phyloP scores from a whole-genome alignment of 768 basidiomycete genomes.

The Peribolospora baueri region DNA sequence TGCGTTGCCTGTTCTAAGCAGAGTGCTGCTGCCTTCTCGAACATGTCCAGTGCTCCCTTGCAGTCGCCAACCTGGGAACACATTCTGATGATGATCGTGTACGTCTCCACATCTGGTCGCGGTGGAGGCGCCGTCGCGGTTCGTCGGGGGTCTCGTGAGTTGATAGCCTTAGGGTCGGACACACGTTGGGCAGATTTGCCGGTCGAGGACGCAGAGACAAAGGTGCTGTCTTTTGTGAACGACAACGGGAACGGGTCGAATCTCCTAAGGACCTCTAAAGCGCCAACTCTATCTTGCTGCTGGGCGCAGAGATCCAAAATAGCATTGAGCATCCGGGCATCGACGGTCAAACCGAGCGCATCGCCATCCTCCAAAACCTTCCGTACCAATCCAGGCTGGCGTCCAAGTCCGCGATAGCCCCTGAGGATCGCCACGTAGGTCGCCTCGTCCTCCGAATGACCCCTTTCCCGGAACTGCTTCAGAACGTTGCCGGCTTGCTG shows the following conservation, averaged over 20 bases:
- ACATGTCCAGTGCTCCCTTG: too few species aligned
- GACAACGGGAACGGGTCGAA: neutral
- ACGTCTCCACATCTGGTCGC: too few species aligned
- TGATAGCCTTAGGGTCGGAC: too few species aligned
- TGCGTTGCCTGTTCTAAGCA: too few species aligned
- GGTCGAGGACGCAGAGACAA: neutral
- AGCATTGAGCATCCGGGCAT: constrained; percentile 5
- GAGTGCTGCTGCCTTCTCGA: too few species aligned
- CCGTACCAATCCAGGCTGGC: constrained; percentile 7
- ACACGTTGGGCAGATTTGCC: neutral
- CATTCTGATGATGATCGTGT: too few species aligned
- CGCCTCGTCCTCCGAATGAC: constrained; percentile 1
- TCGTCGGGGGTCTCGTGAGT: too few species aligned
- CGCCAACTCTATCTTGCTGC: neutral
- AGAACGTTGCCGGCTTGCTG: neutral
- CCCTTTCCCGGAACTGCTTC: constrained; percentile 1
- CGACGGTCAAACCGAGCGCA: neutral
- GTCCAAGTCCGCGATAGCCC: constrained; percentile 6
- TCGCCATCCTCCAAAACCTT: neutral
- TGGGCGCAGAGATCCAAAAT: constrained; percentile 4
- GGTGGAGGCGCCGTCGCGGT: too few species aligned
- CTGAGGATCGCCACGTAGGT: constrained; percentile 5
- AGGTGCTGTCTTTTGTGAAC: neutral
- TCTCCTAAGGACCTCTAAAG: constrained; percentile 2
- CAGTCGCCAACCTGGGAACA: too few species aligned